Percentiles rank a stretch among this genome's conserved stretches.
Evolutionary conservation across 2,329 filamentous ascomycete species (phyloP).

Genomic region (Colletotrichum viniferum): DNA sequence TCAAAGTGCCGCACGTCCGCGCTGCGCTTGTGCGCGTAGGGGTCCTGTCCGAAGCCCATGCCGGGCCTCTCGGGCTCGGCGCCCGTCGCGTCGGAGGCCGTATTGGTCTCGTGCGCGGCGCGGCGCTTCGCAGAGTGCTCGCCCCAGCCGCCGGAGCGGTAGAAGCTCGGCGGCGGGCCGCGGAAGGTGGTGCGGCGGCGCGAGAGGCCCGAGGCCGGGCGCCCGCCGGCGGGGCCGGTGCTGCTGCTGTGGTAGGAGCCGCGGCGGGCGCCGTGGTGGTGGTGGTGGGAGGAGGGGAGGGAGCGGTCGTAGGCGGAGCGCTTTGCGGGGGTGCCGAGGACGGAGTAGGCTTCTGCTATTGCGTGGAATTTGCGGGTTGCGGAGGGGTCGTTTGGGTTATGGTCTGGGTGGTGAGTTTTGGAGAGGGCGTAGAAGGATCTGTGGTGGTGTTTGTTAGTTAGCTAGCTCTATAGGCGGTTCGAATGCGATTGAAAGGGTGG

Average conservation of each 20-base stretch:
- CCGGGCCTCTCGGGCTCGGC: slow-evolving; percentile 37
- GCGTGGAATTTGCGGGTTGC: slow-evolving; percentile 79
- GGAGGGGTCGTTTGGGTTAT: slow-evolving; percentile 76
- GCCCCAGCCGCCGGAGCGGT: slow-evolving; percentile 80
- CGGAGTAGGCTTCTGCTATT: slow-evolving; percentile 82
- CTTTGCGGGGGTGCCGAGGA: slow-evolving; percentile 75
- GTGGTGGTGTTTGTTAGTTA: neutral
- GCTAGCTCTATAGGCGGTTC: neutral
- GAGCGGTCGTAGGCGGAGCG: slow-evolving; percentile 83
- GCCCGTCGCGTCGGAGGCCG: slow-evolving; percentile 24
- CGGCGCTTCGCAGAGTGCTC: slow-evolving; percentile 62
- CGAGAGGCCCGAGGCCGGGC: slow-evolving; percentile 82
- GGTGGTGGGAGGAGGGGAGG: slow-evolving; percentile 41
- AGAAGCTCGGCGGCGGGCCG: slow-evolving; percentile 90
- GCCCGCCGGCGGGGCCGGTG: slow-evolving; percentile 69
- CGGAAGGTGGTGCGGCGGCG: slow-evolving; percentile 76
- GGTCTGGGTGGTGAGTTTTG: slow-evolving; percentile 91
- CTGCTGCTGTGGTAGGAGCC: slow-evolving; percentile 62
- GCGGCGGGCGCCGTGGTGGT: slow-evolving; percentile 28
- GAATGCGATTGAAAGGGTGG: neutral
- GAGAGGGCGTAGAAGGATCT: slow-evolving; percentile 89
- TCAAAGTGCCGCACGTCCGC: slow-evolving; percentile 80
- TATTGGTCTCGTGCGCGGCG: slow-evolving; percentile 53
- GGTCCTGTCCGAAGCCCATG: slow-evolving; percentile 64
- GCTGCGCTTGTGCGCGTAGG: slow-evolving; percentile 41